A percentile compares a stretch with the other conserved stretches of the same genome.
phyloP scores from a whole-genome alignment of 768 basidiomycete species.

The Lactarius trivialis region DNA sequence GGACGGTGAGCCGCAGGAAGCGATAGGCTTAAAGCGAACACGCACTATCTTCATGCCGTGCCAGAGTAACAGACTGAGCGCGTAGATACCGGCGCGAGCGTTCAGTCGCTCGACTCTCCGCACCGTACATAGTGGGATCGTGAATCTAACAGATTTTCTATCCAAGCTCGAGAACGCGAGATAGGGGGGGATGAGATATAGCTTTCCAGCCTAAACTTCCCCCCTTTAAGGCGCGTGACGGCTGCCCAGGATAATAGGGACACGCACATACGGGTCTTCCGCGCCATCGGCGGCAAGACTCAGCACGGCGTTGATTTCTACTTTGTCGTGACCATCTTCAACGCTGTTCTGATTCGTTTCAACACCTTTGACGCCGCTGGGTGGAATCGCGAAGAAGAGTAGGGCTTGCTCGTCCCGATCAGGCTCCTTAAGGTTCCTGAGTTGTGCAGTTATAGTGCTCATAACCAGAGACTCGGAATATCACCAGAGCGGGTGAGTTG shows the following conservation, averaged over 20 bases:
- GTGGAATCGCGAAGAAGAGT: slow-evolving; percentile 82
- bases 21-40: slow-evolving; percentile 16
- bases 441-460: slow-evolving; percentile 80
- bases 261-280: slow-evolving; percentile 80
- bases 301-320: slow-evolving; percentile 87
- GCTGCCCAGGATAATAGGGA: background rate
- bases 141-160: slow-evolving; percentile 86
- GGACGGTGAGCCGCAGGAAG: background rate
- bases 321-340: slow-evolving; percentile 48
- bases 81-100: slow-evolving; percentile 90
- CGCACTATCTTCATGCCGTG: slow-evolving; percentile 89
- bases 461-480: slow-evolving; percentile 32
- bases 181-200: slow-evolving; percentile 84
- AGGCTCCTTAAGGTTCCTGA: slow-evolving; percentile 89
- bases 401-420: slow-evolving; percentile 80
- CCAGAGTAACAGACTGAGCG: slow-evolving; percentile 91
- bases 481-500: background rate
- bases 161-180: slow-evolving; percentile 88
- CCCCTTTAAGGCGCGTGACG: slow-evolving; percentile 1
- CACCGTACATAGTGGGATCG: slow-evolving; percentile 86
- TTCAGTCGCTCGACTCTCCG: slow-evolving; percentile 92
- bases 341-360: slow-evolving; percentile 24
- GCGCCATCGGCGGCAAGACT: slow-evolving; percentile 71
- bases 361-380: slow-evolving; percentile 26
- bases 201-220: slow-evolving; percentile 74